These are phyloP conservation scores for Ceratocystis lukuohia DNA, from an alignment of 2,329 filamentous ascomycete species.

Conservation along the genomic window DNA sequence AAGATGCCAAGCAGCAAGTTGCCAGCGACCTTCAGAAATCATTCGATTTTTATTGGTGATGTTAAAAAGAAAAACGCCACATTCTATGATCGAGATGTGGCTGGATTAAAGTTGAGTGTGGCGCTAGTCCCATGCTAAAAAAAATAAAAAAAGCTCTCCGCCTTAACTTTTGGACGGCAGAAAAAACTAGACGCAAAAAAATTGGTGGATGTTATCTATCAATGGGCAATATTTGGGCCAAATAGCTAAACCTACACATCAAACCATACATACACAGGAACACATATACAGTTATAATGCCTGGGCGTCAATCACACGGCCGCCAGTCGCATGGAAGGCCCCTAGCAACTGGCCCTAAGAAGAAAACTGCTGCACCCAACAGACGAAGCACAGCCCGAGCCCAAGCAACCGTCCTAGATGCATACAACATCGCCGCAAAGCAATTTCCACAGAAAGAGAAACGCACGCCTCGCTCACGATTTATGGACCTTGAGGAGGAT, in stretches of 20 bases:
- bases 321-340: constrained; percentile 34
- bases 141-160: constrained; percentile 20
- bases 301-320: constrained; percentile 46
- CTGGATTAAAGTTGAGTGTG: neutral
- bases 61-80: constrained; percentile 10
- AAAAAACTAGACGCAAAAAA: constrained; percentile 19
- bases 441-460: constrained; percentile 37
- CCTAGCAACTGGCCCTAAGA: constrained; percentile 25
- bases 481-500: constrained; percentile 34
- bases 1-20: neutral
- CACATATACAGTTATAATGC: constrained; percentile 31
- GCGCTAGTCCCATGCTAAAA: constrained; percentile 15
- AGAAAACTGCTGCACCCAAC: constrained; percentile 17
- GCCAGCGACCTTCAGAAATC: constrained; percentile 10
- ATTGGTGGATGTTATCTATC: neutral
- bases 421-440: constrained; percentile 44
- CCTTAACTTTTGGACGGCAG: constrained; percentile 19
- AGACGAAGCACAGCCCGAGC: constrained; percentile 38
- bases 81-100: neutral
- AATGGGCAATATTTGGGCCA: constrained; percentile 3
- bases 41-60: constrained; percentile 15
- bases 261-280: constrained; percentile 4
- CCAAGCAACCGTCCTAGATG: constrained; percentile 40
- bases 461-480: constrained; percentile 37
- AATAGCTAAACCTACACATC: neutral